Percentiles rank a stretch among this genome's conserved stretches.
Conservation (phyloP, 371 early-diverging fungal genomes). For the Capillidium rhysosporum region DNA sequence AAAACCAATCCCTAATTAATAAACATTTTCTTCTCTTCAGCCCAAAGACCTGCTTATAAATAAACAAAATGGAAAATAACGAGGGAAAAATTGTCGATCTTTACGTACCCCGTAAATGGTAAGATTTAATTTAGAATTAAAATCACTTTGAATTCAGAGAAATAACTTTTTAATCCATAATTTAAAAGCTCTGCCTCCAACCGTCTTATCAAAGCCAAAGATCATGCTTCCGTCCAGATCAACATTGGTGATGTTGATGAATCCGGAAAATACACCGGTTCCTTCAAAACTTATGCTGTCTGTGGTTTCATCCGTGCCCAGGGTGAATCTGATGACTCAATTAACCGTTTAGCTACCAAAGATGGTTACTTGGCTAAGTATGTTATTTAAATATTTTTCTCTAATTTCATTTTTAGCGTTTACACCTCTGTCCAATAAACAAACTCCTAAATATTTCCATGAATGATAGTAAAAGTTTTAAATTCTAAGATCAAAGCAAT, state of each 20-base stretch:
- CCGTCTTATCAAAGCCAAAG: conserved; percentile 80
- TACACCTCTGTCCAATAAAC: not conserved
- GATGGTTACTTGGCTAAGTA: conserved; percentile 31
- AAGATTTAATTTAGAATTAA: conserved; percentile 11
- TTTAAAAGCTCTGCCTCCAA: conserved; percentile 59
- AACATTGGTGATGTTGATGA: conserved; percentile 90
- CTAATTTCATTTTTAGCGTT: not conserved
- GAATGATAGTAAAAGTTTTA: no score
- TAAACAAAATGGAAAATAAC: conserved; percentile 36
- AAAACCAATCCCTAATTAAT: no score
- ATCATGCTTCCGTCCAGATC: conserved; percentile 97
- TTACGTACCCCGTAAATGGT: conserved; percentile 94
- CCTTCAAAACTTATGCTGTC: conserved; percentile 76
- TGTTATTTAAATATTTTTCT: not conserved
- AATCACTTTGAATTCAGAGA: not conserved
- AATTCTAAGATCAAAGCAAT: no score
- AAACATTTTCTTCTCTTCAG: no score
- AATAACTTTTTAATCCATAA: not conserved
- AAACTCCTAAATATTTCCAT: no score
- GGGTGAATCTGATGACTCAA: conserved; percentile 88
- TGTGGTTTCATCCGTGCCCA: conserved; percentile 80
- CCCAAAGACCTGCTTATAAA: not conserved
- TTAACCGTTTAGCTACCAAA: conserved; percentile 86
- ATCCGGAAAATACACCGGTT: conserved; percentile 55
- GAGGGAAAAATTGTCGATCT: conserved; percentile 66